Percentiles rank a stretch among this genome's conserved stretches.
These are phyloP conservation scores for Porosira glacialis DNA, from an alignment of 352 stramenopile species.

Conservation along the genomic window DNA sequence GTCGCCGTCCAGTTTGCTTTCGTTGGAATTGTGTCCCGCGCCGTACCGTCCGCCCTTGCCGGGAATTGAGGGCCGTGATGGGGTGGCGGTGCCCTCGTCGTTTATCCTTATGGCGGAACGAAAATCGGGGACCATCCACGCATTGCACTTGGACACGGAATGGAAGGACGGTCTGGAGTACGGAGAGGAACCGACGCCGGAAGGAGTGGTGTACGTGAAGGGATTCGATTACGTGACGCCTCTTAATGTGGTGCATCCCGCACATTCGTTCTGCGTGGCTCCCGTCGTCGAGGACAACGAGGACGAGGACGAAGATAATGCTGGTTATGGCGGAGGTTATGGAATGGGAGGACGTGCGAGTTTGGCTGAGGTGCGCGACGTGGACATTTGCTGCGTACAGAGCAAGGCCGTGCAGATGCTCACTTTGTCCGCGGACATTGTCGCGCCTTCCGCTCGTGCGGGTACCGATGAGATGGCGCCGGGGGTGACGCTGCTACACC, in stretches of 20 bases:
- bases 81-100: conserved; percentile 38
- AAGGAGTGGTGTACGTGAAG: conserved; percentile 3
- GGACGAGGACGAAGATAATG: neutral
- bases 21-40: conserved; percentile 37
- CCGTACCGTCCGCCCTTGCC: conserved; percentile 29
- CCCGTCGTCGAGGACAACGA: conserved; percentile 12
- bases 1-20: too few species aligned
- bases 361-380: conserved; percentile 48
- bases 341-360: conserved; percentile 17
- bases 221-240: conserved; percentile 72
- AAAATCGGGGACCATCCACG: conserved; percentile 44
- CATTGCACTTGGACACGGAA: conserved; percentile 55
- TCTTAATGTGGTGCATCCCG: conserved; percentile 63
- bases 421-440: conserved; percentile 63
- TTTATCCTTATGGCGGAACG: conserved; percentile 68
- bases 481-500: conserved; percentile 33
- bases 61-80: conserved; percentile 6
- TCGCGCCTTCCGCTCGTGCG: neutral
- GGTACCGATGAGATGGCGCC: conserved; percentile 17
- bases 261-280: conserved; percentile 59
- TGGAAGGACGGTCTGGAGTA: conserved; percentile 50
- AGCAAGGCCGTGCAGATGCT: conserved; percentile 71
- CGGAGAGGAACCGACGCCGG: neutral
- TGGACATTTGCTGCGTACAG: conserved; percentile 73
- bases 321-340: too few species aligned